Conservation (phyloP, 1,284 basidiomycete species). For the Pascua guehoae region DNA sequence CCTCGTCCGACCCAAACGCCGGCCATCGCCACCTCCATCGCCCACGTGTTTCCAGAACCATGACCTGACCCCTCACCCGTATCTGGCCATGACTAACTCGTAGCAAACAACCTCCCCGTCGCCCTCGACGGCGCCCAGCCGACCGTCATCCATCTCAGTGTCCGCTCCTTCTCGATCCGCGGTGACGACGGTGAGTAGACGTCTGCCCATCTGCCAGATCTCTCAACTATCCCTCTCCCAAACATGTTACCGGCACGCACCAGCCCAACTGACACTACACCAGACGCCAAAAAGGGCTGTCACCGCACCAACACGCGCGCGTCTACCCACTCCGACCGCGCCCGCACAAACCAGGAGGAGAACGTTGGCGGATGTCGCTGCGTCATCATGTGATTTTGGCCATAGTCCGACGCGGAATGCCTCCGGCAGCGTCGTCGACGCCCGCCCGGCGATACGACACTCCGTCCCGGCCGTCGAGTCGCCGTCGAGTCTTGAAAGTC, state of each 20-base stretch:
- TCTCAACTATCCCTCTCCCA: not conserved
- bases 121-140: slow-evolving; percentile 47
- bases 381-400: slow-evolving; percentile 32
- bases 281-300: slow-evolving; percentile 10
- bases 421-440: too few relatives aligned
- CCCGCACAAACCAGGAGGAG: slow-evolving; percentile 19
- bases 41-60: not conserved
- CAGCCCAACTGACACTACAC: not conserved
- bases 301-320: slow-evolving; percentile 11
- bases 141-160: slow-evolving; percentile 75
- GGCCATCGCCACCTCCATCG: not conserved
- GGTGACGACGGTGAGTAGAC: slow-evolving; percentile 36
- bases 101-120: slow-evolving; percentile 42
- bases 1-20: not conserved
- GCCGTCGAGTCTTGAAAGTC: too few relatives aligned
- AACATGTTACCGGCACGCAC: too few relatives aligned
- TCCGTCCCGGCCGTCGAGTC: too few relatives aligned
- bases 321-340: slow-evolving; percentile 1
- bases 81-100: not conserved
- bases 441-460: too few relatives aligned
- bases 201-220: not conserved
- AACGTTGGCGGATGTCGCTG: slow-evolving; percentile 42
- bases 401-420: not conserved
- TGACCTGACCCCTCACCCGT: not conserved
- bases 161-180: slow-evolving; percentile 58